Conservation (phyloP, 2,329 filamentous ascomycete genomes). For the Aspergillus tanneri region DNA sequence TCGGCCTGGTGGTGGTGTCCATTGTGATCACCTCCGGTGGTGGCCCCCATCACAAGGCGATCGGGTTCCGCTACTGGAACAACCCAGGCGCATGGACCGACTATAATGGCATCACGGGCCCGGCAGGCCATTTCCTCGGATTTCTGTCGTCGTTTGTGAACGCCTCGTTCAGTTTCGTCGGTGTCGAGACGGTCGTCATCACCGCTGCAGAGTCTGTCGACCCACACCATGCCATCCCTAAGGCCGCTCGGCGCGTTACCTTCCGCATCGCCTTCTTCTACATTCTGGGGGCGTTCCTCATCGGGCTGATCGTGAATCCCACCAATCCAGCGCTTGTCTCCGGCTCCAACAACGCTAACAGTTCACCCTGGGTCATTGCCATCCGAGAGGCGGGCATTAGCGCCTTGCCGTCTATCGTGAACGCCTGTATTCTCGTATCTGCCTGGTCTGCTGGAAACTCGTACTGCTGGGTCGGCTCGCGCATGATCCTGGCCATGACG, state of each 20-base stretch:
- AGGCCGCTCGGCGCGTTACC: conserved; percentile 42
- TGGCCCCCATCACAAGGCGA: conserved; percentile 30
- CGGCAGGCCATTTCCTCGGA: conserved; percentile 36
- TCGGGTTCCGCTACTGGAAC: conserved; percentile 39
- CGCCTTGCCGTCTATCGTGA: conserved; percentile 35
- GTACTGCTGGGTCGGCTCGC: conserved; percentile 54
- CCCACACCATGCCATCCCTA: conserved; percentile 42
- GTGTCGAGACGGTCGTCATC: conserved; percentile 43
- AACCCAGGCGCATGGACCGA: conserved; percentile 35
- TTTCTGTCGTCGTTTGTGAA: conserved; percentile 43
- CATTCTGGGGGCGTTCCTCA: conserved; percentile 30
- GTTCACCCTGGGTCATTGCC: conserved; percentile 39
- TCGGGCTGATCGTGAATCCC: conserved; percentile 32
- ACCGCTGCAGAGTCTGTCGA: conserved; percentile 43
- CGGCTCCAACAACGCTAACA: conserved; percentile 30
- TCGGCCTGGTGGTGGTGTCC: conserved; percentile 31
- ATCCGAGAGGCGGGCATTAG: conserved; percentile 35
- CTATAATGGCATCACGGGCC: conserved; percentile 31
- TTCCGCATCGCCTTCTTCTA: conserved; percentile 44
- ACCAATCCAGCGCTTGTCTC: conserved; percentile 22
- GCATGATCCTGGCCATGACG: conserved; percentile 60
- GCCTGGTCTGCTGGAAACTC: conserved; percentile 46
- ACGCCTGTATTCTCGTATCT: conserved; percentile 38
- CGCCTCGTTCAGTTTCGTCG: conserved; percentile 44
- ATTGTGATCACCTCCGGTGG: conserved; percentile 37